Evolutionary conservation across 805 yeast species (phyloP).

Genomic region (Zygosaccharomyces pseudorouxii): DNA sequence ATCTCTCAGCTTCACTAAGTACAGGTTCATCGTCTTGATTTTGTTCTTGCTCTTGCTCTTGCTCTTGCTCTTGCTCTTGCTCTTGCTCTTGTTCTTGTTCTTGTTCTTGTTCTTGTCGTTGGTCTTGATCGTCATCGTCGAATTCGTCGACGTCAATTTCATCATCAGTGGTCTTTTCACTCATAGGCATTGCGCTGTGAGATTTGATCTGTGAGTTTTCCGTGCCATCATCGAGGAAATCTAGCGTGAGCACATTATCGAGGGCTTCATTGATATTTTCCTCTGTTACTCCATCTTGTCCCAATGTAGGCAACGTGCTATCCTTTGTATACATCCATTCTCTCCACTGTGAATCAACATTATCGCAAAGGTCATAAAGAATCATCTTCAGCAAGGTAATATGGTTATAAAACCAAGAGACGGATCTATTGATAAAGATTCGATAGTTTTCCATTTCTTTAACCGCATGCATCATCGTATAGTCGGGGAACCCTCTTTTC

Average conservation of each 20-base stretch:
- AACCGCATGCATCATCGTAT: constrained; percentile 34
- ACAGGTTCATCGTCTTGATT: background rate
- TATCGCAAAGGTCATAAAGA: constrained; percentile 34
- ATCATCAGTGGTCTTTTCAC: constrained; percentile 1
- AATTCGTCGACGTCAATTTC: constrained; percentile 4
- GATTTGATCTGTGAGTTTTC: constrained; percentile 28
- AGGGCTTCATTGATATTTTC: constrained; percentile 29
- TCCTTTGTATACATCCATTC: constrained; percentile 36
- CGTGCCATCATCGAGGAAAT: constrained; percentile 31
- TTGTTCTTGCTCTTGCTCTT: background rate
- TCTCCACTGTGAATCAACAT: constrained; percentile 34
- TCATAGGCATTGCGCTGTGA: constrained; percentile 18
- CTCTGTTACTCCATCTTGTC: constrained; percentile 20
- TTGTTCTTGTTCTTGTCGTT: background rate
- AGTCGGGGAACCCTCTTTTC: constrained; percentile 29
- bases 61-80: background rate
- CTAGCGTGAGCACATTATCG: constrained; percentile 28
- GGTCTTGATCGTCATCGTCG: constrained; percentile 1
- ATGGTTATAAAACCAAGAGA: constrained; percentile 37
- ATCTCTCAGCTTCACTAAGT: background rate
- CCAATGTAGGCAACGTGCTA: constrained; percentile 26
- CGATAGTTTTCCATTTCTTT: constrained; percentile 37
- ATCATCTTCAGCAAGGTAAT: constrained; percentile 35
- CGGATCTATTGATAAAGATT: constrained; percentile 34
- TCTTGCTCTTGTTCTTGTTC: background rate